Evolutionary conservation across 768 basidiomycete species (phyloP), one percentile per base, ranked within the genome.

Genomic region (Collybiopsis confluens): DNA sequence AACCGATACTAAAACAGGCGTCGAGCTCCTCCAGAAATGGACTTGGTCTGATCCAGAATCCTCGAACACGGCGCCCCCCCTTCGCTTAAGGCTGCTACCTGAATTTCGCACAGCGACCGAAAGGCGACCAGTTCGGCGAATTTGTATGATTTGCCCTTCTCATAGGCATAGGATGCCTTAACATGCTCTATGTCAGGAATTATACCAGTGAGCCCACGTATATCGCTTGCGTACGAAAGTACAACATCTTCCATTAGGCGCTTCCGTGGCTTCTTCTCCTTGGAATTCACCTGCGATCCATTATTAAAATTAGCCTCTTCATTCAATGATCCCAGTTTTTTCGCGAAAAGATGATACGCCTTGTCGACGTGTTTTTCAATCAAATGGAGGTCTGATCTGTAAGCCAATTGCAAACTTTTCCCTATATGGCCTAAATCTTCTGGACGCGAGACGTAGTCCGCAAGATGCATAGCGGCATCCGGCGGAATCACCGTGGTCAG

Each of bases 111-210:
- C 1, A 87, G 58, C 1, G 71, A 70, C 15, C 57, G 59, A 57
- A 81, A 86, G 0, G 85, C 84, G 28, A 86, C 74, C 0, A 59
- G 57, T 59, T 84, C 84, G 0, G 68, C 83, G 51, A 87, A 85
- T 0, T 8, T 52, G 7, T 57, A 27, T 1, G 57, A 57, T 37
- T 37, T 36, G 9, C 47, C 35, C n/a, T 58, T 49, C 0, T 4
- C 30, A 51, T 79, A 80, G 0, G 86, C 85, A 37, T 71, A 81
- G 0, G 86, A 85, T 0, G 85, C 83, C 59, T 81, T 83, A 21
- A 85, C 59, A 45, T 76, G 66, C 6, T 75, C 70, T 20, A 75
- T 42, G 36, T 72, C 70, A 2, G 36, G 61, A 60, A 3, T 33
- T 49, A 65, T 64, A 13, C 68, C 63, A 36, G 36, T 7, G 0